phyloP scores from a whole-genome alignment of 106 monocot genomes.

The Acorus calamus region DNA sequence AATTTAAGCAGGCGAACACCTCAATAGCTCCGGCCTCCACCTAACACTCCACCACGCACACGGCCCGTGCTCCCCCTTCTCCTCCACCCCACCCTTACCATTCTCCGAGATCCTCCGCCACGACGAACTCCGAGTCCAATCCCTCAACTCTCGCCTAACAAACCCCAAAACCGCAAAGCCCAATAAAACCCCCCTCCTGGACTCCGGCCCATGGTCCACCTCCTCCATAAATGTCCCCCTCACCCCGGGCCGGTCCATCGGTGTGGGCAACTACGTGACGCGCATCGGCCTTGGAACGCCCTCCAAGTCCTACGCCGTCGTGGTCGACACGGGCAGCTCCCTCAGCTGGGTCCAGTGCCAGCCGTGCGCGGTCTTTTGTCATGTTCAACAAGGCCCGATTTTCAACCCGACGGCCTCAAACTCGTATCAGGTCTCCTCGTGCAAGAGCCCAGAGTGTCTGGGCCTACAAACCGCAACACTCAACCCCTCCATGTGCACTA shows the following conservation, averaged over 20 bases:
- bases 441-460: slow-evolving; percentile 42
- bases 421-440: slow-evolving; percentile 38
- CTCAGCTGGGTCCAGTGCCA: slow-evolving; percentile 86
- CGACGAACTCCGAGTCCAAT: slow-evolving; percentile 40
- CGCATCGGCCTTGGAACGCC: slow-evolving; percentile 65
- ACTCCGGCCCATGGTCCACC: not conserved
- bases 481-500: slow-evolving; percentile 53
- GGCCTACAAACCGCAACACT: slow-evolving; percentile 53
- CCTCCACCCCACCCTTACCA: slow-evolving; percentile 8
- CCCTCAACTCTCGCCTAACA: slow-evolving; percentile 35
- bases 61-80: slow-evolving; percentile 43
- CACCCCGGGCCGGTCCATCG: slow-evolving; percentile 26
- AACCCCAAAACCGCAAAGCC: slow-evolving; percentile 3
- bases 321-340: slow-evolving; percentile 91
- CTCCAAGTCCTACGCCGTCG: slow-evolving; percentile 35
- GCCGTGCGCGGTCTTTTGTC: slow-evolving; percentile 54
- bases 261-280: slow-evolving; percentile 71
- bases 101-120: slow-evolving; percentile 42
- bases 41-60: slow-evolving; percentile 59
- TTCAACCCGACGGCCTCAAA: slow-evolving; percentile 61
- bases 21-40: slow-evolving; percentile 35
- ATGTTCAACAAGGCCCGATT: slow-evolving; percentile 43
- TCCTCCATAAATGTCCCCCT: slow-evolving; percentile 21
- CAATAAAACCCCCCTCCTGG: not conserved
- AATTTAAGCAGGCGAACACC: too few species aligned